These are phyloP conservation scores for Aureobasidium zeae DNA, from an alignment of 2,329 filamentous ascomycete species.

Conservation along the genomic window DNA sequence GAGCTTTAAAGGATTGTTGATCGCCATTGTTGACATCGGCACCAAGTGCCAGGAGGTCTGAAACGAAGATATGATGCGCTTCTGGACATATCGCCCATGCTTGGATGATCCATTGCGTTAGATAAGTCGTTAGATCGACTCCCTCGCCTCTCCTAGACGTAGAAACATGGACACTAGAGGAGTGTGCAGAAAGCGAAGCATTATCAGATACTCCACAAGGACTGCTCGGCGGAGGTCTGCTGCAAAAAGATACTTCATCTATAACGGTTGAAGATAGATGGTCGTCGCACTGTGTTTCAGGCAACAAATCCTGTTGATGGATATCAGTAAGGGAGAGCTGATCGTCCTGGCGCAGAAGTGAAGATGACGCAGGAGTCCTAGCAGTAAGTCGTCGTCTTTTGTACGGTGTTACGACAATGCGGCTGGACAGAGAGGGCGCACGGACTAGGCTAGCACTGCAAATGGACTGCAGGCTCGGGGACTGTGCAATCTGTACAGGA, in stretches of 20 bases:
- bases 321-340: background rate
- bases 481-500: background rate
- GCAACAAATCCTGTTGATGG: background rate
- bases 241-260: background rate
- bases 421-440: background rate
- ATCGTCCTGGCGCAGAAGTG: background rate
- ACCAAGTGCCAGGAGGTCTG: constrained; percentile 3
- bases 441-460: background rate
- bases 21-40: background rate
- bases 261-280: constrained; percentile 1
- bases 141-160: background rate
- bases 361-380: background rate
- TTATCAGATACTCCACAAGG: background rate
- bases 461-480: background rate
- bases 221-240: constrained; percentile 1
- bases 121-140: background rate
- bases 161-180: background rate
- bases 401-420: background rate
- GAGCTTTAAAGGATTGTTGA: background rate
- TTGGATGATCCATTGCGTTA: constrained; percentile 4
- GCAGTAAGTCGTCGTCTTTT: background rate
- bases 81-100: constrained; percentile 4
- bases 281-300: background rate
- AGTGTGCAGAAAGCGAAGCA: background rate
- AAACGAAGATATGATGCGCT: constrained; percentile 4